Evolutionary conservation across 2,329 filamentous ascomycete species (phyloP).

Genomic region (Neonectria neomacrospora): DNA sequence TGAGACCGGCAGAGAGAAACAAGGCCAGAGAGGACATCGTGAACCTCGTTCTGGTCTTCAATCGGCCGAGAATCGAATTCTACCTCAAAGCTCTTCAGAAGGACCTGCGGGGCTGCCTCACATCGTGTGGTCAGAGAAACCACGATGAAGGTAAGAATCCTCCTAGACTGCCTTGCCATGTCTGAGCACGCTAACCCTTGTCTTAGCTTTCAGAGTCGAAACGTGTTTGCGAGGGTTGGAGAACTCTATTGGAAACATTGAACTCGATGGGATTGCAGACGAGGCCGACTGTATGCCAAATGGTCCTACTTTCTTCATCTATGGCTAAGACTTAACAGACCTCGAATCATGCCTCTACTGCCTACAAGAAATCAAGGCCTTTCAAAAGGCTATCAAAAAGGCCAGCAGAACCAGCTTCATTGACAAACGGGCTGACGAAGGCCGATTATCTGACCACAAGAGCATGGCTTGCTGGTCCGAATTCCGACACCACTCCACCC

Average conservation of each 20-base stretch:
- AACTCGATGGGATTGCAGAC: not conserved
- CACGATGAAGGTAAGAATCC: conserved; percentile 2
- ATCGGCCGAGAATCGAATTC: conserved; percentile 27
- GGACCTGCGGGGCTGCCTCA: conserved; percentile 26
- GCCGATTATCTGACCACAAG: conserved; percentile 30
- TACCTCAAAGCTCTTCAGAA: conserved; percentile 32
- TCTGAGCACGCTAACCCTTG: not conserved
- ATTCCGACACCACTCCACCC: conserved; percentile 43
- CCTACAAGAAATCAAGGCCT: conserved; percentile 19
- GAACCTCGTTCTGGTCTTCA: conserved; percentile 36
- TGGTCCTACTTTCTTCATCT: no score
- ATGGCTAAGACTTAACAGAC: conserved; percentile 17
- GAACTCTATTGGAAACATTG: not conserved
- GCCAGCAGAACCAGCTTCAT: conserved; percentile 12
- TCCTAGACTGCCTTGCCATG: not conserved
- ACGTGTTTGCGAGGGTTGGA: not conserved
- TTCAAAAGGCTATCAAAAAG: not conserved
- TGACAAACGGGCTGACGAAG: conserved; percentile 19
- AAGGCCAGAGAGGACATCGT: not conserved
- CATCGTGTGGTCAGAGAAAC: conserved; percentile 7
- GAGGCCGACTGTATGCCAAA: conserved; percentile 1
- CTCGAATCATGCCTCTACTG: conserved; percentile 12
- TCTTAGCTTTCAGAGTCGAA: not conserved
- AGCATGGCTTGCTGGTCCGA: conserved; percentile 44
- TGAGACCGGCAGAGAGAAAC: accelerated